These are phyloP conservation scores for Mollisia scopiformis DNA, from an alignment of 2,329 filamentous ascomycete genomes.

Conservation along the genomic window DNA sequence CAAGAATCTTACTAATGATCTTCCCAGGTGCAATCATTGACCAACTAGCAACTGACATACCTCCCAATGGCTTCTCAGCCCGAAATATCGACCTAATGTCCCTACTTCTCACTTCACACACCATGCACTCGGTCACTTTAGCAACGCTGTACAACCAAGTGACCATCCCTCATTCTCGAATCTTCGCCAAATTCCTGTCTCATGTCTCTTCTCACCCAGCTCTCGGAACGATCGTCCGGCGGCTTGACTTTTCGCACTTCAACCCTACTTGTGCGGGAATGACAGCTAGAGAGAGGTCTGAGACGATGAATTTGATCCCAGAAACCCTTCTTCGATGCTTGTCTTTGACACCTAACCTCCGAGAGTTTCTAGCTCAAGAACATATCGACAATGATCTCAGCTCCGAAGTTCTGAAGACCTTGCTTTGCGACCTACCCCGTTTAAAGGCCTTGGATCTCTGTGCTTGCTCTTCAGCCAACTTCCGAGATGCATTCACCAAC, in stretches of 20 bases:
- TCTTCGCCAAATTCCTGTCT: constrained; percentile 79
- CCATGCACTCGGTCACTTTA: constrained; percentile 72
- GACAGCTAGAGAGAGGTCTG: constrained; percentile 72
- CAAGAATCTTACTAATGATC: too few relatives aligned
- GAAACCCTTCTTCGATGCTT: constrained; percentile 74
- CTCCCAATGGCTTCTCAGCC: constrained; percentile 72
- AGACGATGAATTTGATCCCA: constrained; percentile 76
- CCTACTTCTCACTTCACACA: constrained; percentile 74
- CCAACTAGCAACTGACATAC: constrained; percentile 73
- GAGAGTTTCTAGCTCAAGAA: constrained; percentile 80
- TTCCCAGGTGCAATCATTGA: constrained; percentile 72
- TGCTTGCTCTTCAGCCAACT: constrained; percentile 69
- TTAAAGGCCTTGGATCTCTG: constrained; percentile 76
- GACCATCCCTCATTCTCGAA: constrained; percentile 80
- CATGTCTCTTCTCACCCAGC: constrained; percentile 69
- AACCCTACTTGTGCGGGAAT: constrained; percentile 78
- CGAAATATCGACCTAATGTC: constrained; percentile 80
- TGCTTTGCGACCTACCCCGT: constrained; percentile 42
- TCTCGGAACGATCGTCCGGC: constrained; percentile 75
- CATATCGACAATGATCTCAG: constrained; percentile 78
- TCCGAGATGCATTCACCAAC: constrained; percentile 66
- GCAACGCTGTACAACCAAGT: constrained; percentile 78
- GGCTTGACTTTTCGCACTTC: constrained; percentile 85
- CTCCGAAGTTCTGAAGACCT: constrained; percentile 67
- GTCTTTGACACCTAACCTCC: constrained; percentile 70